A percentile compares a stretch with the other conserved stretches of the same genome.
Conservation (phyloP, 2,329 filamentous ascomycete genomes). For the Aureobasidium sp. region DNA sequence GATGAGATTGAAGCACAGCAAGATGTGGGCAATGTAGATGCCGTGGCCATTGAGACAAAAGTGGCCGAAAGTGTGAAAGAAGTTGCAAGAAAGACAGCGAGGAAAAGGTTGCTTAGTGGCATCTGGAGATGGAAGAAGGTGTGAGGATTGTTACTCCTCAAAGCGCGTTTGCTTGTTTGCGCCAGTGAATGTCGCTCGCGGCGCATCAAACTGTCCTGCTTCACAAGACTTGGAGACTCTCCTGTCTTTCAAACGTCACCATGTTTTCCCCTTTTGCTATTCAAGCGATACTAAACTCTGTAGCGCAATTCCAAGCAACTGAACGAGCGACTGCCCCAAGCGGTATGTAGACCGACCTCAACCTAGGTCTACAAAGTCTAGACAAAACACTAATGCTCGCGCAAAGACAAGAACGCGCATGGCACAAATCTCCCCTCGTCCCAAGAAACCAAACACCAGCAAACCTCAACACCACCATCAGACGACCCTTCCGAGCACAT, state of each 20-base stretch:
- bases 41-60: conserved; percentile 15
- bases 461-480: too few species aligned
- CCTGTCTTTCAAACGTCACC: too few species aligned
- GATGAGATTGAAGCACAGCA: conserved; percentile 28
- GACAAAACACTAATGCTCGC: too few species aligned
- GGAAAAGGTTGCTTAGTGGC: conserved; percentile 20
- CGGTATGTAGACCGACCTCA: too few species aligned
- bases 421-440: too few species aligned
- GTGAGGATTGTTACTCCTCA: conserved; percentile 5
- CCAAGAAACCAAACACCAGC: too few species aligned
- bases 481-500: too few species aligned
- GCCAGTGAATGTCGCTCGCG: background rate
- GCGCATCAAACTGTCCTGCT: background rate
- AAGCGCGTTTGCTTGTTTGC: background rate
- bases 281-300: background rate
- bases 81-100: conserved; percentile 18
- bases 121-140: conserved; percentile 26
- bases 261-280: background rate
- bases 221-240: too few species aligned
- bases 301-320: background rate
- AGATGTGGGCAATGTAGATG: conserved; percentile 19
- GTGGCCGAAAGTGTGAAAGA: conserved; percentile 18
- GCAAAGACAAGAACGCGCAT: too few species aligned
- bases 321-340: background rate
- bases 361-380: too few species aligned